phyloP scores from a whole-genome alignment of 1,139 yeast genomes.

The Debaryomyces psychrophilus region DNA sequence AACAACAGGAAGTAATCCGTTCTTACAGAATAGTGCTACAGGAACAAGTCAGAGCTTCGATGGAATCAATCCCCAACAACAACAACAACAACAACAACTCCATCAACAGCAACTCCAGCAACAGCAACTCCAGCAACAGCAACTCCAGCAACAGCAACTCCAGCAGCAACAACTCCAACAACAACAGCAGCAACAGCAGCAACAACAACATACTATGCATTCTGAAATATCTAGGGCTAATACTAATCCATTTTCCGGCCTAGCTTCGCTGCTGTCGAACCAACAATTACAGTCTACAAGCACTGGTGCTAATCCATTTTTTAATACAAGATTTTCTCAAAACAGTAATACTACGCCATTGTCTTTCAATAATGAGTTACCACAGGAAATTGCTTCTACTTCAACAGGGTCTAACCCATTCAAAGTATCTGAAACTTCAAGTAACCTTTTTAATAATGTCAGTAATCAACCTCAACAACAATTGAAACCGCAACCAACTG shows the following conservation, averaged over 20 bases:
- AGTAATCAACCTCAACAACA: conserved; percentile 24
- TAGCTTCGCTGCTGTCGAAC: conserved; percentile 25
- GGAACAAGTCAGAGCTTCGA: conserved; percentile 6
- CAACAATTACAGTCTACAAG: conserved; percentile 21
- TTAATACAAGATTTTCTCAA: conserved; percentile 40
- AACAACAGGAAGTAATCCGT: conserved; percentile 33
- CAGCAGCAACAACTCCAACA: conserved; percentile 14
- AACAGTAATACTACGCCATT: conserved; percentile 42
- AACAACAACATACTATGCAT: conserved; percentile 14
- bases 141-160: conserved; percentile 20
- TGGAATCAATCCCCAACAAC: conserved; percentile 4
- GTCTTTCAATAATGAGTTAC: conserved; percentile 27
- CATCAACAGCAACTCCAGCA: conserved; percentile 23
- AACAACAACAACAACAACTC: conserved; percentile 18
- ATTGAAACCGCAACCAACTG: conserved; percentile 56
- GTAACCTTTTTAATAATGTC: conserved; percentile 35
- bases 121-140: conserved; percentile 19
- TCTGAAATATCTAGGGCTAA: conserved; percentile 30
- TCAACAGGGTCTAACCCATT: conserved; percentile 53
- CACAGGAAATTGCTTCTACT: conserved; percentile 28
- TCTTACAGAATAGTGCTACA: conserved; percentile 20
- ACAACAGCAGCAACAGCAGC: conserved; percentile 23
- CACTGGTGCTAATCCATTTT: conserved; percentile 54
- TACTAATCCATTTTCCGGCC: conserved; percentile 48
- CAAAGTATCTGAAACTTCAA: conserved; percentile 43